Conservation (phyloP, 164 flowering plant genomes). For the Dillenia turbinata region DNA sequence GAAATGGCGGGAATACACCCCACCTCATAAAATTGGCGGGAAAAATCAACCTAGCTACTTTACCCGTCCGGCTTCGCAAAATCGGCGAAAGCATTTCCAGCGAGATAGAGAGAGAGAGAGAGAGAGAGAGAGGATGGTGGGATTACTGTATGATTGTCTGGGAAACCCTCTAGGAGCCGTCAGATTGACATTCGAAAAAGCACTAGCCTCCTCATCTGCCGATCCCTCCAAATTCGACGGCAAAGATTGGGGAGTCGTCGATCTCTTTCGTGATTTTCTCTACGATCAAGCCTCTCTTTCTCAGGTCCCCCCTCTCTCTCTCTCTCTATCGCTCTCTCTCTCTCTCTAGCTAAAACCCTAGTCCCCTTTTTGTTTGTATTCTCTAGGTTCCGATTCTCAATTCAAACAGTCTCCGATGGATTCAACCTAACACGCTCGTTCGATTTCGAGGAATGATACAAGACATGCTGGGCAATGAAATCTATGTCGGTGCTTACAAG, state of each 20-base stretch:
- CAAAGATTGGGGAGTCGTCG: constrained; percentile 76
- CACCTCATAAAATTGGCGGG: constrained; percentile 25
- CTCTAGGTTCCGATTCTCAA: constrained; percentile 70
- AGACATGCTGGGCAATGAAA: constrained; percentile 86
- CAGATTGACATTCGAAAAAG: constrained; percentile 72
- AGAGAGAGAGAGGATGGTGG: constrained; percentile 53
- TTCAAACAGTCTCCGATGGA: constrained; percentile 24
- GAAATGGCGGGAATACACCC: not conserved
- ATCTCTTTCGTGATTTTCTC: constrained; percentile 64
- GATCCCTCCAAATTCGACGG: constrained; percentile 51
- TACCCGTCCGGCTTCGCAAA: constrained; percentile 6
- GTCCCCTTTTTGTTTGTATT: not conserved
- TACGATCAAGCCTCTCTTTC: constrained; percentile 47
- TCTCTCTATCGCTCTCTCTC: not conserved
- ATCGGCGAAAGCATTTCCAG: not conserved
- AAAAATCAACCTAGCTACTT: constrained; percentile 8
- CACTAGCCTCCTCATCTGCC: constrained; percentile 40
- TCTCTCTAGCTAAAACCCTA: not conserved
- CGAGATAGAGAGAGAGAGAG: constrained; percentile 21
- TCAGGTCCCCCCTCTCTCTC: constrained; percentile 31
- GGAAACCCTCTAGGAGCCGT: constrained; percentile 94
- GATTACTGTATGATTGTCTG: constrained; percentile 66
- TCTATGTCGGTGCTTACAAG: constrained; percentile 89
- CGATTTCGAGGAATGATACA: constrained; percentile 90
- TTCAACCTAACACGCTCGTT: constrained; percentile 71